Percentiles rank a stretch among this genome's conserved stretches.
phyloP scores from a whole-genome alignment of 148 eudicot species.

The Linanthus parryae region DNA sequence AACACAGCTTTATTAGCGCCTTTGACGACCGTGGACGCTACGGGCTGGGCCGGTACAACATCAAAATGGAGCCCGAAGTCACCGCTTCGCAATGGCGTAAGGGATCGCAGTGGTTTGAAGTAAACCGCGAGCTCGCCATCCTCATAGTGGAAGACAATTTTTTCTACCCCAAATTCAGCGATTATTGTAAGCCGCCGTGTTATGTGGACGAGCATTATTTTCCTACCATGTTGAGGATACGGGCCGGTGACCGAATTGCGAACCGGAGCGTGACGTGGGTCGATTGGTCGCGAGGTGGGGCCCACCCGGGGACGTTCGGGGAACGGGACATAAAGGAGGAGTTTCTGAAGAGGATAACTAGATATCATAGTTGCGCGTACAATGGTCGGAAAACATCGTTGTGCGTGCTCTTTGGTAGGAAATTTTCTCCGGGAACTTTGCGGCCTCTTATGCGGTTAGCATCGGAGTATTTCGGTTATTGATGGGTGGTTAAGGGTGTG shows the following conservation, averaged over 20 bases:
- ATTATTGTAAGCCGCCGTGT: constrained; percentile 39
- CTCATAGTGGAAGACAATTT: constrained; percentile 25
- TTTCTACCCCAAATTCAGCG: constrained; percentile 37
- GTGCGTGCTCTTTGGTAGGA: constrained; percentile 43
- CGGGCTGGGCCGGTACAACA: constrained; percentile 37
- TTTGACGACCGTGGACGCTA: constrained; percentile 39
- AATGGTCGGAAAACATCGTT: constrained; percentile 25
- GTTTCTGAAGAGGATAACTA: constrained; percentile 21
- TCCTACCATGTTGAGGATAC: constrained; percentile 41
- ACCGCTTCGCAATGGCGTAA: constrained; percentile 38
- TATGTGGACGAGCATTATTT: constrained; percentile 55
- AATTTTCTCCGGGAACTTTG: constrained; percentile 39
- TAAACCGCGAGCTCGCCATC: constrained; percentile 38
- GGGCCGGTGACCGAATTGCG: constrained; percentile 30
- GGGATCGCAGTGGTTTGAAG: constrained; percentile 51
- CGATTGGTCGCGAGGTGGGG: constrained; percentile 52
- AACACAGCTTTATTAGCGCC: constrained; percentile 38
- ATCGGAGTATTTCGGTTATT: constrained; percentile 29
- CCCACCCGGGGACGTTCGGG: constrained; percentile 46
- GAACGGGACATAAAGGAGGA: constrained; percentile 21
- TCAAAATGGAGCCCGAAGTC: constrained; percentile 37
- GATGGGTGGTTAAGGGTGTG: too few relatives aligned
- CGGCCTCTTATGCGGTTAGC: constrained; percentile 33
- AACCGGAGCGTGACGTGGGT: constrained; percentile 40
- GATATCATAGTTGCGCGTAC: constrained; percentile 22